phyloP scores from a whole-genome alignment of 192 early-diverging fungal species.

The Linnemannia exigua region DNA sequence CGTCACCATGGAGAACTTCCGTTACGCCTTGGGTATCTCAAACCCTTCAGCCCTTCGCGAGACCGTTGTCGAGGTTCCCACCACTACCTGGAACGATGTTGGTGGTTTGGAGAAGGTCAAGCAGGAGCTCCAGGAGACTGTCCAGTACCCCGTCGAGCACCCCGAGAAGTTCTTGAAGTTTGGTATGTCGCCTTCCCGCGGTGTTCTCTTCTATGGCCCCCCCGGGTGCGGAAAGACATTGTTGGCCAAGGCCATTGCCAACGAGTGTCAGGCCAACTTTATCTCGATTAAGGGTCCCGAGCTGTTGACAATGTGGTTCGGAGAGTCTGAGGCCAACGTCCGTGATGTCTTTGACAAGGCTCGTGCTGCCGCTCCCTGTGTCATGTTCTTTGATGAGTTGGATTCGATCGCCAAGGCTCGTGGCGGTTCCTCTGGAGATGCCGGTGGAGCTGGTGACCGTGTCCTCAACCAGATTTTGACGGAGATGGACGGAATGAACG shows the following conservation, averaged over 20 bases:
- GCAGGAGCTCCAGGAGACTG: constrained; percentile 98
- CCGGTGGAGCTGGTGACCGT: constrained; percentile 92
- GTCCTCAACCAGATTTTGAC: constrained; percentile 99
- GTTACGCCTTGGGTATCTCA: constrained; percentile 91
- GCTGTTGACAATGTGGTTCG: constrained; percentile 99
- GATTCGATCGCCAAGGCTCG: constrained; percentile 98
- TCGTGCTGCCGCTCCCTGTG: constrained; percentile 96
- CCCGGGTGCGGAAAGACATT: constrained; percentile 99
- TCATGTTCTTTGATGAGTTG: constrained; percentile 99
- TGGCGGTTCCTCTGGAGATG: constrained; percentile 79
- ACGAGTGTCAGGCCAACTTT: constrained; percentile 99
- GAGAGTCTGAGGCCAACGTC: constrained; percentile 99
- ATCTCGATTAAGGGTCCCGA: constrained; percentile 99
- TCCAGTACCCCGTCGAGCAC: constrained; percentile 99
- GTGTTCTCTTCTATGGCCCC: constrained; percentile 99
- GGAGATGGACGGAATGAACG: constrained; percentile 99
- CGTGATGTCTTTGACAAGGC: constrained; percentile 99
- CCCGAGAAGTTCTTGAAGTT: constrained; percentile 99
- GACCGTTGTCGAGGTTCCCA: constrained; percentile 98
- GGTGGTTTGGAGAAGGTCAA: constrained; percentile 99
- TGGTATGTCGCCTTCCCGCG: constrained; percentile 96
- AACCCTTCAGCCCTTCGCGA: constrained; percentile 99
- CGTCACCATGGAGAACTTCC: constrained; percentile 98
- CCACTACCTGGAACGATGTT: constrained; percentile 95
- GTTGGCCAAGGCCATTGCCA: constrained; percentile 99